Conservation (phyloP, 2,329 filamentous ascomycete genomes). For the Aspergillus texensis region DNA sequence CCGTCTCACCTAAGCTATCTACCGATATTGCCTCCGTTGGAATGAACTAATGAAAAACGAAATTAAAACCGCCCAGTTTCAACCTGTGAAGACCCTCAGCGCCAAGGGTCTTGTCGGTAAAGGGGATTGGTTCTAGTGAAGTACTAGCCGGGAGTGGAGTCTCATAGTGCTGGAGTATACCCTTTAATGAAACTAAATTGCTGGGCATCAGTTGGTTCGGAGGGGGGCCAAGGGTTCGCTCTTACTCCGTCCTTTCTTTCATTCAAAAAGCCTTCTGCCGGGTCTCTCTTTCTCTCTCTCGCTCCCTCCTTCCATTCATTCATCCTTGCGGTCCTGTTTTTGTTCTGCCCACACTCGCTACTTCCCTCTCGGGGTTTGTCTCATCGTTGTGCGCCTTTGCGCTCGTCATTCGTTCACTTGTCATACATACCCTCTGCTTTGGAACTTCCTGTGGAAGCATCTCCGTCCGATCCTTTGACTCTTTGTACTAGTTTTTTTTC, state of each 20-base stretch:
- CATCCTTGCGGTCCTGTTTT: conserved; percentile 9
- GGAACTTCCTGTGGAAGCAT: conserved; percentile 21
- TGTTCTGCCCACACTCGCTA: conserved; percentile 20
- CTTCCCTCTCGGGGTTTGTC: conserved; percentile 5
- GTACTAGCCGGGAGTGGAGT: background rate
- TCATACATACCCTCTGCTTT: conserved; percentile 1
- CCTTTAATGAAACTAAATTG: conserved; percentile 6
- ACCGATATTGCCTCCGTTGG: background rate
- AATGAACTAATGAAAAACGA: background rate
- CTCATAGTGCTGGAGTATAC: background rate
- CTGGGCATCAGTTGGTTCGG: conserved; percentile 1
- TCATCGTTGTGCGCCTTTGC: conserved; percentile 6
- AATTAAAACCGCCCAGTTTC: background rate
- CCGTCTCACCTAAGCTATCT: background rate
- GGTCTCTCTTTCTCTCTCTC: background rate
- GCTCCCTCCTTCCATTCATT: conserved; percentile 11
- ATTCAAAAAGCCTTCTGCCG: background rate
- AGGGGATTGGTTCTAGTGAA: conserved; percentile 3
- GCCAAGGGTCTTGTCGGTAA: conserved; percentile 1
- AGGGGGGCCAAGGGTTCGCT: background rate
- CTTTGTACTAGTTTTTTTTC: conserved; percentile 4
- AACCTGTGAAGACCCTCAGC: background rate
- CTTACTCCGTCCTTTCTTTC: background rate
- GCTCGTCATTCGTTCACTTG: conserved; percentile 25
- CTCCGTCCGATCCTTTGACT: conserved; percentile 18